Evolutionary conservation across 805 yeast genomes (phyloP), one percentile per base, ranked within the genome.

Genomic region (Metschnikowia chrysomelidarum): DNA sequence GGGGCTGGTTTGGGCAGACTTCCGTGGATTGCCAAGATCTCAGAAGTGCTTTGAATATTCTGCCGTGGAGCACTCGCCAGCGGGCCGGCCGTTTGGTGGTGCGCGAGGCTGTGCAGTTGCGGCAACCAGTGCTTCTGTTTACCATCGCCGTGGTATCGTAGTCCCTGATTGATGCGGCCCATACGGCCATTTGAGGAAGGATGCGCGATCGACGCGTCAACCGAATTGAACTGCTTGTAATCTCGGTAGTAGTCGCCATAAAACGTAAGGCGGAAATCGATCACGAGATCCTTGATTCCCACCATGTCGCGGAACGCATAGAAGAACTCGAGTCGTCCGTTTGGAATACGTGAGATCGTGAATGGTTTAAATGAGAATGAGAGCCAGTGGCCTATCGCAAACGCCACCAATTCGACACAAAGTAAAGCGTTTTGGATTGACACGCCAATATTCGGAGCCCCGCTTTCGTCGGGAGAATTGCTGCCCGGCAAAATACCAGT

Each of bases 341-440:
- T 82, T 0, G 93, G 88, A 32, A 83, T 62, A 9, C 61, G 63
- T 7, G 73, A 56, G 2, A 76, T 67, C 2, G 80, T 75, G 55
- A 82, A 93, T 25, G 87, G 93, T 3, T 64, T 62, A 60, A 82
- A 84, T 5, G 87, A 78, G 57, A 93, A 93, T 0, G 98, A 87
- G 29, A 69, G 55, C 81, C 88, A 80, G 61, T 93, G 98, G n/a
- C 93, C 82, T 16, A 83, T 59, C 0, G 98, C 87, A 65, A 93
- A 91, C 3, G 78, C 84, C 15, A 88, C 69, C 68, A 93, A 71
- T 53, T 93, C 98, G 14, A 85, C 62, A 53, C 96, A 87, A 41
- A 93, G 62, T 24, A 88, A 56, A 0, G 85, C 79, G 61, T 87
- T 87, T 53, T 87, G 95, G 28, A 87, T 80, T 4, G 77, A 69